Conservation (phyloP, 1,139 yeast genomes). For the Pichia sp. region DNA sequence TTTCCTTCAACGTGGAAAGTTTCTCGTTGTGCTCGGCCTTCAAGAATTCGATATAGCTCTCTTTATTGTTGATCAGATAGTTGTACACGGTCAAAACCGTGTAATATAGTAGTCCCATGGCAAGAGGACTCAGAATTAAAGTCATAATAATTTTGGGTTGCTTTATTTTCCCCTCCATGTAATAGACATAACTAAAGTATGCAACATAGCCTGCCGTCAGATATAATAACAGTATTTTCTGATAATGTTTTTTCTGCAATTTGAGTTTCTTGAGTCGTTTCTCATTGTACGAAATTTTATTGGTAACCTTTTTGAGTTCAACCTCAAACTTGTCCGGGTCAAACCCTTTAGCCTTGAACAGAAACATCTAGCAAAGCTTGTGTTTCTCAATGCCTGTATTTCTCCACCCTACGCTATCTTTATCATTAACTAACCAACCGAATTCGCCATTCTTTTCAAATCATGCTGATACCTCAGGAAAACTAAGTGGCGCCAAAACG, state of each 20-base stretch:
- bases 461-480: neutral
- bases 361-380: conserved; percentile 10
- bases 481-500: too few species aligned
- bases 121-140: conserved; percentile 35
- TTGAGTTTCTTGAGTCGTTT: conserved; percentile 32
- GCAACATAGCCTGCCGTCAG: conserved; percentile 35
- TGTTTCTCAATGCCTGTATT: neutral
- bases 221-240: conserved; percentile 28
- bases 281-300: conserved; percentile 37
- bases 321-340: conserved; percentile 50
- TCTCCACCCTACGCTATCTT: neutral
- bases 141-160: conserved; percentile 11
- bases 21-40: conserved; percentile 53
- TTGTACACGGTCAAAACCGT: conserved; percentile 30
- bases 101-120: conserved; percentile 28
- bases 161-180: conserved; percentile 16
- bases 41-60: conserved; percentile 36
- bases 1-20: conserved; percentile 69
- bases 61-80: conserved; percentile 26
- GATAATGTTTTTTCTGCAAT: conserved; percentile 25
- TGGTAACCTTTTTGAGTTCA: conserved; percentile 43
- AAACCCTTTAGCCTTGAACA: conserved; percentile 34
- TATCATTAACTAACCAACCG: neutral
- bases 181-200: conserved; percentile 28
- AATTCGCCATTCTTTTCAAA: neutral